Base-by-base conservation (phyloP, 2,329 filamentous ascomycete species). In the Tolypocladium ophioglossoides region DNA sequence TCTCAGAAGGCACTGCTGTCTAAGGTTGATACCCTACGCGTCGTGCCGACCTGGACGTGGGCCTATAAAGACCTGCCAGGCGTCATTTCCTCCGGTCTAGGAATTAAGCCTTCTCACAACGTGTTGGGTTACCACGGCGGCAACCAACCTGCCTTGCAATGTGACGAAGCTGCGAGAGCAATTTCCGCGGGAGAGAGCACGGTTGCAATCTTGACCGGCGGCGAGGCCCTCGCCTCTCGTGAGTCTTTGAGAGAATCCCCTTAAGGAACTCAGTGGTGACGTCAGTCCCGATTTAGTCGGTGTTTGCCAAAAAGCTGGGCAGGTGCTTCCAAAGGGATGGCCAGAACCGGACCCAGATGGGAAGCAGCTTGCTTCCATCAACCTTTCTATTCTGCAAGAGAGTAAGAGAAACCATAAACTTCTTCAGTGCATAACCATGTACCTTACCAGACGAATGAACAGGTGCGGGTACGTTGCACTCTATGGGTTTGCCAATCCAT, bases 11-110 rank as follows among this genome's bases (percentile, higher is more conserved):
- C 38, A 3, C 37, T 58, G 14, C 30, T 55, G 16, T 12, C 61
- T 0, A 41, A 68, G 0, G 77, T 84, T 52, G 82, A 86, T 62
- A 80, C 77, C 58, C 71, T 87, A 48, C 72, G 77, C 46, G 75
- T 85, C 4, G 82, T 86, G 11, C 74, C 73, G 41, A 80, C 80
- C 0, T 87, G 83, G 83, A 85, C 83, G 0, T 86, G 83, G 83
- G 76, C 78, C 0, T 86, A 86, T 62, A 66, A 72, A 1, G 77
- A 86, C 62, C 66, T 86, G 2, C 80, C 83, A 0, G 72, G 71
- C 6, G 67, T 81, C 1, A 63, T 87, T 7, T 71, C 77, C 0
- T 59, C 75, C 40, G 74, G 70, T 39, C 65, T 86, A 3, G 72
- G 70, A 0, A 68, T 80, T 4, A 64, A 72, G 2, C 70, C 78